Evolutionary conservation across 2,329 filamentous ascomycete species (phyloP).

Genomic region (Clarireedia hainanense): DNA sequence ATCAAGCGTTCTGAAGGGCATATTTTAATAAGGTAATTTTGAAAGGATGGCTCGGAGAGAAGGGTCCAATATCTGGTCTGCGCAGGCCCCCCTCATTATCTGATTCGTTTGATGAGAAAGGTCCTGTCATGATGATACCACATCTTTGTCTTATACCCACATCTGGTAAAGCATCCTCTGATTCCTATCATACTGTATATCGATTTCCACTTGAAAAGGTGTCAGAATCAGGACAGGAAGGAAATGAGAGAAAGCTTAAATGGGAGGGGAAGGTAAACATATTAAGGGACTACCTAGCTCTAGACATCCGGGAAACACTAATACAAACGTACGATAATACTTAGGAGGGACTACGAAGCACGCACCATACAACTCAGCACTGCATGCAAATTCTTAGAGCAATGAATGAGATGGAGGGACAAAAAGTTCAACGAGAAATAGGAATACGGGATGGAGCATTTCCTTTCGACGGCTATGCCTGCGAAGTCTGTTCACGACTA

Average conservation of each 20-base stretch:
- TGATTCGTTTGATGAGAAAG: background rate
- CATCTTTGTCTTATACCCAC: background rate
- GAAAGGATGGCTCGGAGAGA: background rate
- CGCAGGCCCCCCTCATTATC: background rate
- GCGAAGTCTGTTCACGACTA: too few relatives aligned
- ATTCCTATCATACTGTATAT: background rate
- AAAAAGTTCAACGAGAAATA: too few relatives aligned
- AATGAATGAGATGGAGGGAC: too few relatives aligned
- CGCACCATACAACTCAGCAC: too few relatives aligned
- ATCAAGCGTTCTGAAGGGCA: background rate
- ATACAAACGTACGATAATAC: background rate
- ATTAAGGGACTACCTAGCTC: background rate
- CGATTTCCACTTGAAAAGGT: background rate
- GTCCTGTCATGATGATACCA: background rate
- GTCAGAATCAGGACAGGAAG: background rate
- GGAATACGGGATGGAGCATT: too few relatives aligned
- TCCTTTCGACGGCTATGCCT: too few relatives aligned
- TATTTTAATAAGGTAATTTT: background rate
- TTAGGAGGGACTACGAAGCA: background rate
- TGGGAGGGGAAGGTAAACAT: background rate
- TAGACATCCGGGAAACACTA: background rate
- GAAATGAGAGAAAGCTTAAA: background rate
- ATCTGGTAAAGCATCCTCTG: background rate
- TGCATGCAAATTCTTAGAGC: too few relatives aligned
- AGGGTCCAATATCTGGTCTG: background rate